Evolutionary conservation across 306 rosid genomes (phyloP), one percentile per base, ranked within the genome.

Genomic region (Pterocarpus macrocarpus): DNA sequence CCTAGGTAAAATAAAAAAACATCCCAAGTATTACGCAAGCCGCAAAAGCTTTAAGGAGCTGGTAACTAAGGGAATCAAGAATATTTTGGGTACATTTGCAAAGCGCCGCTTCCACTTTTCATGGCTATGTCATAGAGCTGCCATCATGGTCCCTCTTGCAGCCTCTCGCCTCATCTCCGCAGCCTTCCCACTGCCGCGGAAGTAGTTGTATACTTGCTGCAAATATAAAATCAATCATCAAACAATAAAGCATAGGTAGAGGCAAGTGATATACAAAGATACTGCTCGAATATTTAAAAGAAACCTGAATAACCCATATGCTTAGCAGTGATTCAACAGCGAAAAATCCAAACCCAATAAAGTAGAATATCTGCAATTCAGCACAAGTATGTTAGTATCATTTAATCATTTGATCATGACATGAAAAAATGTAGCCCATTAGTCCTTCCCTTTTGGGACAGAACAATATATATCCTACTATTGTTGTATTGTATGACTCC

Each of bases 151-250:
- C 33, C 85, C 85, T 79, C 89, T 86, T 3, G 94, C 86, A 39
- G 99, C 99, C 65, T 87, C 91, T 5, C 91, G 94, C 84, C 77
- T 93, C 88, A 88, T 84, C 13, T 86, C 89, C 2, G 90, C 86
- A 73, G 95, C 91, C 84, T 93, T 93, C 44, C 98, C 99, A 47
- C 93, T 96, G 53, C 98, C 97, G 28, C 98, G 94, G 84, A 96
- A 96, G 79, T 93, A 94, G 88, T 87, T 82, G 87, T 92, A 90
- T 66, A 96, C 99, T 96, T 93, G 89, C 99, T 96, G 98, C 94
- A 87, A 75, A 50, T 67, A 59, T 50, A 65, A 36, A 49, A 47
- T 14, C 63, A 81, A 55, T 59, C 41, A 10, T 86, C 62, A 70
- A 65, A 80, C 17, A 70, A 69, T 55, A 57, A 80, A 76, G 28